Evolutionary conservation across 805 yeast species (phyloP).

Genomic region (Ascoidea asiatica): DNA sequence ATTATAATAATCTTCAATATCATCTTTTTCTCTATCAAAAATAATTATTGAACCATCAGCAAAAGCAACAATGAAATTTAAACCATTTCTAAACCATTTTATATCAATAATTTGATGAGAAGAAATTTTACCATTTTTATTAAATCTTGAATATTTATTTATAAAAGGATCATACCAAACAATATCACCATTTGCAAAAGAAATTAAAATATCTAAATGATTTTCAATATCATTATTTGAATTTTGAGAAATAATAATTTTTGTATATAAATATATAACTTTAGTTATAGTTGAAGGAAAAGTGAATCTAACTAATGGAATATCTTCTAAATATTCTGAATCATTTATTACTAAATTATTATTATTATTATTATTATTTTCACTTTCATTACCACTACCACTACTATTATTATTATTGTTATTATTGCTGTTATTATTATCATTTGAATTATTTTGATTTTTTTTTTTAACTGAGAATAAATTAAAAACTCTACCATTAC

Average conservation of each 20-base stretch:
- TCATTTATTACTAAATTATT: slow-evolving; percentile 21
- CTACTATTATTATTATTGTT: slow-evolving; percentile 19
- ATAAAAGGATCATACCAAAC: slow-evolving; percentile 43
- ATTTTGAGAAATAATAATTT: neutral
- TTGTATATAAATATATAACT: neutral
- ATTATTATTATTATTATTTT: slow-evolving; percentile 23
- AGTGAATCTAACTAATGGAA: too few relatives aligned
- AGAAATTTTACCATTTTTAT: slow-evolving; percentile 32
- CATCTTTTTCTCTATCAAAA: slow-evolving; percentile 37
- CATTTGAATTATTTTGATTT: slow-evolving; percentile 19
- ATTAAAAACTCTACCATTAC: slow-evolving; percentile 38
- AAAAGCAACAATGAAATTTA: slow-evolving; percentile 42
- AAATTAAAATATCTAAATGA: slow-evolving; percentile 40
- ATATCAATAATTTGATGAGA: slow-evolving; percentile 29
- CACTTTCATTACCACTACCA: slow-evolving; percentile 21
- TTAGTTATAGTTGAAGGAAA: neutral
- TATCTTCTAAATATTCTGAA: neutral
- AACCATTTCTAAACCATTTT: slow-evolving; percentile 33
- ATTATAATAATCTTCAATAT: slow-evolving; percentile 19
- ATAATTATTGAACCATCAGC: slow-evolving; percentile 48
- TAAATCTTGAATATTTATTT: slow-evolving; percentile 35
- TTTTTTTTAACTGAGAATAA: slow-evolving; percentile 8
- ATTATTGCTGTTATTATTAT: slow-evolving; percentile 21
- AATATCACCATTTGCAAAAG: slow-evolving; percentile 56
- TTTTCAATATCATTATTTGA: slow-evolving; percentile 14